These are phyloP conservation scores for Eucalyptus polyanthemos DNA, from an alignment of 345 rosid species.

Conservation along the genomic window DNA sequence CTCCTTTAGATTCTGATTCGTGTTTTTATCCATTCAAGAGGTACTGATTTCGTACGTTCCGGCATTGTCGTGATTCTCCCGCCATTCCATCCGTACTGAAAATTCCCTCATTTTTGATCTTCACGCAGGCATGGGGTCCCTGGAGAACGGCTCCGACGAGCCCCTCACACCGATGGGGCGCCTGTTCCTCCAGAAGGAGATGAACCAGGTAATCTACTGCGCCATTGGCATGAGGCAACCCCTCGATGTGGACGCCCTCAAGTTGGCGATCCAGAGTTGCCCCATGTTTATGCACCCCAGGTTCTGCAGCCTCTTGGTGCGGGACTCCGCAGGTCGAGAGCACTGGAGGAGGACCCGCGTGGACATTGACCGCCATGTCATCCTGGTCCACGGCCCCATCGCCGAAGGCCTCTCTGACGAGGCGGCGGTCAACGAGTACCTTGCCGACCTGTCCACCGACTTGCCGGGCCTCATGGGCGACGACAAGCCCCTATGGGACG, in stretches of 20 bases:
- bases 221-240: slow-evolving; percentile 12
- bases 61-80: too few relatives aligned
- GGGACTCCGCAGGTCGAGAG: slow-evolving; percentile 25
- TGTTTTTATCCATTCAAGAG: not conserved
- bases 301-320: slow-evolving; percentile 34
- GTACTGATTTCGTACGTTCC: not conserved
- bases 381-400: not conserved
- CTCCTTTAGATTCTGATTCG: not conserved
- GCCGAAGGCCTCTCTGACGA: not conserved
- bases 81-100: not conserved
- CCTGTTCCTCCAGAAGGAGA: slow-evolving; percentile 29
- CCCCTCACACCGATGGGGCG: slow-evolving; percentile 52
- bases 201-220: slow-evolving; percentile 35
- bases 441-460: slow-evolving; percentile 27
- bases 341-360: slow-evolving; percentile 32
- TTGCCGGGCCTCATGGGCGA: slow-evolving; percentile 11
- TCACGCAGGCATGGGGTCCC: not conserved
- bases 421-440: slow-evolving; percentile 15
- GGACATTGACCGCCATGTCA: slow-evolving; percentile 25
- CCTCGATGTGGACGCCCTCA: slow-evolving; percentile 7
- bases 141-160: slow-evolving; percentile 2
- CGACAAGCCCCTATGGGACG: slow-evolving; percentile 55
- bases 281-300: slow-evolving; percentile 36
- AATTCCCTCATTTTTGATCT: not conserved
- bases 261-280: slow-evolving; percentile 8